Evolutionary conservation across 768 basidiomycete genomes (phyloP).

Genomic region (Amanita phalloides): DNA sequence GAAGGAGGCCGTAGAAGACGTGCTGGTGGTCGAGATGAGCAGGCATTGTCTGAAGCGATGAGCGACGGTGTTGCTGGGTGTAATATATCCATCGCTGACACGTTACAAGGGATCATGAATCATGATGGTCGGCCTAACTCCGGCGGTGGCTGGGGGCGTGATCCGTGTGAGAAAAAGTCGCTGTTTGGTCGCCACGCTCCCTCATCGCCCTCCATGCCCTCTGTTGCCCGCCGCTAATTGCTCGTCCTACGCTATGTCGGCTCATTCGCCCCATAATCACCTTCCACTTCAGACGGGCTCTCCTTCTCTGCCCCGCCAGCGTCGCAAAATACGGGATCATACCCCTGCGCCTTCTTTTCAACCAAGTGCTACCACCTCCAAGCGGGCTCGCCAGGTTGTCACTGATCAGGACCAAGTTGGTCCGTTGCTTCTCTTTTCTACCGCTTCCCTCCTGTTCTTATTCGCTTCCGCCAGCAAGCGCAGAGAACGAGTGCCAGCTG

Average conservation of each 20-base stretch:
- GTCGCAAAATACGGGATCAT: slow-evolving; percentile 22
- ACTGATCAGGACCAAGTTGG: slow-evolving; percentile 24
- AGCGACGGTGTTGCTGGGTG: too few species aligned
- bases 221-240: neutral
- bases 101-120: slow-evolving; percentile 1
- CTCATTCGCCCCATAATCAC: slow-evolving; percentile 8
- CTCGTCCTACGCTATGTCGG: neutral
- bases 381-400: slow-evolving; percentile 25
- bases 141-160: slow-evolving; percentile 1
- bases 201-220: neutral
- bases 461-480: slow-evolving; percentile 21
- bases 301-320: slow-evolving; percentile 11
- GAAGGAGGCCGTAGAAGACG: too few species aligned
- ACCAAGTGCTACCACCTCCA: slow-evolving; percentile 15
- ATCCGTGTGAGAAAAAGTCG: slow-evolving; percentile 1
- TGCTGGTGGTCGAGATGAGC: neutral
- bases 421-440: slow-evolving; percentile 9
- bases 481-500: slow-evolving; percentile 38
- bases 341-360: slow-evolving; percentile 9
- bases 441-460: neutral
- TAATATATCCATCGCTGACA: neutral
- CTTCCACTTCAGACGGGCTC: slow-evolving; percentile 31
- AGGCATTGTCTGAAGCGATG: too few species aligned
- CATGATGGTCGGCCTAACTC: slow-evolving; percentile 1
- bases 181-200: slow-evolving; percentile 8